Evolutionary conservation across 345 rosid species (phyloP).

Genomic region (Eucalyptus marginata): DNA sequence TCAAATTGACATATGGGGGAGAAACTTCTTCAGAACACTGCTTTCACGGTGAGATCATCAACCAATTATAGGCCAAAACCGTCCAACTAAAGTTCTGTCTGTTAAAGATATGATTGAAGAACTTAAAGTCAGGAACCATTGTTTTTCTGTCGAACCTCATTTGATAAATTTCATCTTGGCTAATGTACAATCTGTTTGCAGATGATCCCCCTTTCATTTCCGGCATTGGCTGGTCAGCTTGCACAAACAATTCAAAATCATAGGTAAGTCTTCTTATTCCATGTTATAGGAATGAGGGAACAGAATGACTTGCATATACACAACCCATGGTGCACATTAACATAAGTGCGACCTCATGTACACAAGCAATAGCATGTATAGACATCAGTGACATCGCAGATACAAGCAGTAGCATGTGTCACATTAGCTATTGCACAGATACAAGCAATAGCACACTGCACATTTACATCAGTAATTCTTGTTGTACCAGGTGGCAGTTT

Average conservation of each 20-base stretch:
- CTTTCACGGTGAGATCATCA: not conserved
- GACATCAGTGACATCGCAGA: not conserved
- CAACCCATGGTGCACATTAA: not conserved
- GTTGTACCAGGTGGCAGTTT: not conserved
- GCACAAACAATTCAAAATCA: conserved; percentile 23
- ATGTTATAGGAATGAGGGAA: not conserved
- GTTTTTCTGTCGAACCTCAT: no score
- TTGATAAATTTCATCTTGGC: no score
- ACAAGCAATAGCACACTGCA: not conserved
- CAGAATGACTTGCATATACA: not conserved
- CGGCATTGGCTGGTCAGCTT: conserved; percentile 25
- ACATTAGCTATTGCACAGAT: not conserved
- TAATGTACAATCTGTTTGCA: conserved; percentile 9
- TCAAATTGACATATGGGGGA: not conserved
- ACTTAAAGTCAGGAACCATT: not conserved
- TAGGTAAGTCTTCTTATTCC: conserved; percentile 20
- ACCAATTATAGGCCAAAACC: not conserved
- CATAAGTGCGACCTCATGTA: not conserved
- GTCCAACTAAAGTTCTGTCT: not conserved
- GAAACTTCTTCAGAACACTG: not conserved
- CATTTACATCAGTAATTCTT: not conserved
- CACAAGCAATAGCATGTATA: not conserved
- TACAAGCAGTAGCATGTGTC: not conserved
- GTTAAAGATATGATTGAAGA: not conserved
- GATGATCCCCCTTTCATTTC: conserved; percentile 24